A percentile compares a stretch with the other conserved stretches of the same genome.
These are phyloP conservation scores for Suillus cothurnatus DNA, from an alignment of 768 basidiomycete species.

Conservation along the genomic window DNA sequence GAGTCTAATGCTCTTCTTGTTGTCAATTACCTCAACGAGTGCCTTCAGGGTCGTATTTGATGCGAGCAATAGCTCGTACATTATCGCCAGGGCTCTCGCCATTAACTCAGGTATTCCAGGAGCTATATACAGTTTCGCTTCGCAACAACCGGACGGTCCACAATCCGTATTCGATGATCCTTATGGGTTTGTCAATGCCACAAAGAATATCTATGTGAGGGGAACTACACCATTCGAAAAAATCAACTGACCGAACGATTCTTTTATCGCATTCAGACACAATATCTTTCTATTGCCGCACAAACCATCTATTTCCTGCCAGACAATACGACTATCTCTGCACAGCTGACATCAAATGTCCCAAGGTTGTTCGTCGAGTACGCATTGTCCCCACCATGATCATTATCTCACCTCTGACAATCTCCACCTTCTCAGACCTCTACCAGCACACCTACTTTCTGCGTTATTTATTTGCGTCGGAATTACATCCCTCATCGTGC, in stretches of 20 bases:
- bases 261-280: constrained; percentile 41
- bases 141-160: constrained; percentile 41
- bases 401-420: constrained; percentile 1
- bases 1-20: constrained; percentile 16
- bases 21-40: background rate
- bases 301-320: constrained; percentile 60
- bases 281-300: constrained; percentile 58
- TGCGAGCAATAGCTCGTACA: constrained; percentile 43
- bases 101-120: constrained; percentile 57
- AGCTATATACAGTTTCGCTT: constrained; percentile 58
- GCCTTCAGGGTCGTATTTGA: constrained; percentile 43
- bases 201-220: constrained; percentile 39
- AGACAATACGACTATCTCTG: constrained; percentile 39
- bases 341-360: constrained; percentile 41
- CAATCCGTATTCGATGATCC: constrained; percentile 48
- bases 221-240: background rate
- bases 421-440: constrained; percentile 38
- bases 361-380: constrained; percentile 64
- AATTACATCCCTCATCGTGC: constrained; percentile 47
- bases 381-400: constrained; percentile 23
- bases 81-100: constrained; percentile 52
- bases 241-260: background rate
- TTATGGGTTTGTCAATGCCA: constrained; percentile 56
- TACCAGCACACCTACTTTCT: constrained; percentile 56
- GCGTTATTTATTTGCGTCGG: constrained; percentile 50